Evolutionary conservation across 306 rosid genomes (phyloP), one percentile per base, ranked within the genome.

Genomic region (Acacia confusa): DNA sequence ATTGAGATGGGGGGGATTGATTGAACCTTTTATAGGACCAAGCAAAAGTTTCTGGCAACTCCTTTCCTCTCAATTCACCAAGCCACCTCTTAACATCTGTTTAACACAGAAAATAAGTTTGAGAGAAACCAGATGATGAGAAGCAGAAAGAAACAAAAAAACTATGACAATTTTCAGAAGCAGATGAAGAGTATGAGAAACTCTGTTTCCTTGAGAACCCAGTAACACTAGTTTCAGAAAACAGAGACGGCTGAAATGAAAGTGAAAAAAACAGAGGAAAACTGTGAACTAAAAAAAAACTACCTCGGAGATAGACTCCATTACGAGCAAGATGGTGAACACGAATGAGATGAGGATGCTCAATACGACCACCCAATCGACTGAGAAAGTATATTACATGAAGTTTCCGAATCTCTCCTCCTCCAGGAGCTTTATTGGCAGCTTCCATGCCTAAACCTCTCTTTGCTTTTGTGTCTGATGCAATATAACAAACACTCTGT

Each of bases 31-130:
- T 95, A 84, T 88, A 91, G 69, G 97, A 91, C 98, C 97, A 91
- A 86, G 97, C 79, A 82, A 89, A 94, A 7, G 92, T 84, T 57
- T 94, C 92, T 17, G 94, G 85, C 85, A 92, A 84, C 60, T 87
- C 92, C 79, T 87, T 92, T 70, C 97, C 98, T 79, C 97, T 83
- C 81, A 92, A 84, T 70, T 91, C 94, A 5, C 90, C 89, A 28
- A 94, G 89, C 97, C 98, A 92, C 70, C 94, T 89, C 92, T 91
- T 93, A 11, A 93, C 84, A 85, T 91, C 97, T 93, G 75, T 80
- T 82, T 24, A 57, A 34, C 1, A 79, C n/a, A 52, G 44, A 79
- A 57, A 15, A 8, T 19, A 78, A 67, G 43, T 43, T 10, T 66
- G 25, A 66, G 47, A 34, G 24, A 30, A 63, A 69, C 19, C 70